Conservation (phyloP, 805 yeast species). For the Barnettozyma vustinii region DNA sequence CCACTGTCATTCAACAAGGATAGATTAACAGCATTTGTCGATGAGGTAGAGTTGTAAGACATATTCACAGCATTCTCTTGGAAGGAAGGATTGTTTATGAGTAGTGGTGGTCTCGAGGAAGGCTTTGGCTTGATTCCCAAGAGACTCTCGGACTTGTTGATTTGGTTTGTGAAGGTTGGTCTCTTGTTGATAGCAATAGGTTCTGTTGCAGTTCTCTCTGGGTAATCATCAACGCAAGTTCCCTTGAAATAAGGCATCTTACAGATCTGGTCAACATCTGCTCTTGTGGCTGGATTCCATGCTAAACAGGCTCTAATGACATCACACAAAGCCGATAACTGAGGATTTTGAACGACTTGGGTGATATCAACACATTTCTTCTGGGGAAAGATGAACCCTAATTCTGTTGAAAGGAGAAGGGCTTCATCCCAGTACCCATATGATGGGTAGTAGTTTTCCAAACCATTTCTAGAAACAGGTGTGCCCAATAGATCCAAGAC, state of each 20-base stretch:
- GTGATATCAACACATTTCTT: slow-evolving; percentile 45
- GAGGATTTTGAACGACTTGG: slow-evolving; percentile 40
- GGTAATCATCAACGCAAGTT: slow-evolving; percentile 29
- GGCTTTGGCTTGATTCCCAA: slow-evolving; percentile 9
- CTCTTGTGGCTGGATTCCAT: slow-evolving; percentile 77
- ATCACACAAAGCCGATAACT: slow-evolving; percentile 32
- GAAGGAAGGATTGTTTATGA: neutral
- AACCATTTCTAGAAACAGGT: slow-evolving; percentile 40
- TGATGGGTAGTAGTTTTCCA: slow-evolving; percentile 33
- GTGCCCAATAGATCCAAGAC: slow-evolving; percentile 68
- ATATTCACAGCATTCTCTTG: neutral
- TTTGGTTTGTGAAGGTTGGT: slow-evolving; percentile 3
- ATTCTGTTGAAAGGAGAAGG: slow-evolving; percentile 38
- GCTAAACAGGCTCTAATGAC: slow-evolving; percentile 47
- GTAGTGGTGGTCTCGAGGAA: neutral
- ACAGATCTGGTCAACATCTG: slow-evolving; percentile 44
- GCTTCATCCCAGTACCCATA: slow-evolving; percentile 80
- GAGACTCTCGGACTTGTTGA: slow-evolving; percentile 14
- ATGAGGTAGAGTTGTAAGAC: slow-evolving; percentile 6
- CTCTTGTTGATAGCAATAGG: neutral
- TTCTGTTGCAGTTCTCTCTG: neutral
- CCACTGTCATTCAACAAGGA: slow-evolving; percentile 9
- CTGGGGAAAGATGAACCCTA: slow-evolving; percentile 54
- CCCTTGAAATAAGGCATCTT: slow-evolving; percentile 49
- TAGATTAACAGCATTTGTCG: slow-evolving; percentile 3